Evolutionary conservation across 176 grass and related monocot species (phyloP).

Genomic region (Oryza glumipatula): DNA sequence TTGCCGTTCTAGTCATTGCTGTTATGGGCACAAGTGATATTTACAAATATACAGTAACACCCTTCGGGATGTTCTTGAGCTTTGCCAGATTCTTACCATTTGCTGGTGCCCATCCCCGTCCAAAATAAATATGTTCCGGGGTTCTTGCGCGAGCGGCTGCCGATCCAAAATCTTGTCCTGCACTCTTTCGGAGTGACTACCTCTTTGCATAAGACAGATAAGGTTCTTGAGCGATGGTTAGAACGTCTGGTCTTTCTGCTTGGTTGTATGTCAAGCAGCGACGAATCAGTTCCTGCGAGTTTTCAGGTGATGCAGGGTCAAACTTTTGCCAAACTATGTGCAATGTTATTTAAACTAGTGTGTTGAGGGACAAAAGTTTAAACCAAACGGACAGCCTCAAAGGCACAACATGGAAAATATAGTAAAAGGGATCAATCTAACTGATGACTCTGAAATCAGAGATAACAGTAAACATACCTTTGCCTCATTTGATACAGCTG

Average conservation of each 20-base stretch:
- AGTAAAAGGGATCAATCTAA: conserved; percentile 33
- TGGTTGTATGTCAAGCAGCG: conserved; percentile 97
- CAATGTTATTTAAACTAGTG: background rate
- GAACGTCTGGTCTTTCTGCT: conserved; percentile 89
- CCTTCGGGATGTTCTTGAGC: conserved; percentile 47
- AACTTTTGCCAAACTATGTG: conserved; percentile 20
- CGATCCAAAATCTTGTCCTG: conserved; percentile 26
- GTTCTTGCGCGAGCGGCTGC: conserved; percentile 13
- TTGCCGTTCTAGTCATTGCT: conserved; percentile 36
- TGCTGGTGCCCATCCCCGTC: conserved; percentile 26
- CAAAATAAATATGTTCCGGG: conserved; percentile 20
- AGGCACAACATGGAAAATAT: conserved; percentile 9
- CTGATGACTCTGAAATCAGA: conserved; percentile 20
- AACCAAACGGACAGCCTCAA: conserved; percentile 17
- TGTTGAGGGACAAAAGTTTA: background rate
- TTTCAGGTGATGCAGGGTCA: conserved; percentile 10
- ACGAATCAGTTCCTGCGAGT: conserved; percentile 82
- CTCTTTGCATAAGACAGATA: conserved; percentile 94
- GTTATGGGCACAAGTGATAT: conserved; percentile 33
- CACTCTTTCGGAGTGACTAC: conserved; percentile 38
- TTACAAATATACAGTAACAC: conserved; percentile 83
- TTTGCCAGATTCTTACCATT: conserved; percentile 27
- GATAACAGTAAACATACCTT: conserved; percentile 61
- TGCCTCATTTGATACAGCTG: conserved; percentile 88
- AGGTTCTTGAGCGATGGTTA: conserved; percentile 90